These are phyloP conservation scores for Buddleja alternifolia DNA, from an alignment of 257 asterid genomes.

Conservation along the genomic window DNA sequence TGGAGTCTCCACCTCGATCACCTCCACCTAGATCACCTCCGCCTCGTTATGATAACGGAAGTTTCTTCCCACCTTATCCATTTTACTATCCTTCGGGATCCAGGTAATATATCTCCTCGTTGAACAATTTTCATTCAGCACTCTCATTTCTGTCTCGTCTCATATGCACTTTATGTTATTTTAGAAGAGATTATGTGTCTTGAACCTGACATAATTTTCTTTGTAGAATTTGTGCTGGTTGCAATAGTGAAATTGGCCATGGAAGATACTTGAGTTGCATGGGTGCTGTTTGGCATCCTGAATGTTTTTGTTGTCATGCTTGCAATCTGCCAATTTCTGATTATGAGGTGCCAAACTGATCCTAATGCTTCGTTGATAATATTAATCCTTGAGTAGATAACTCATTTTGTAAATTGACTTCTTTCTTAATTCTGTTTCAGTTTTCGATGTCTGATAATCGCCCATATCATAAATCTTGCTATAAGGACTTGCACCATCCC, in stretches of 20 bases:
- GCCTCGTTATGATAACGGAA: constrained; percentile 65
- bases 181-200: neutral
- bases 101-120: constrained; percentile 57
- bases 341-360: constrained; percentile 69
- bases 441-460: constrained; percentile 85
- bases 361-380: constrained; percentile 14
- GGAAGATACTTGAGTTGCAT: constrained; percentile 93
- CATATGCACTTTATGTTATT: neutral
- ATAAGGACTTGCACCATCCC: constrained; percentile 91
- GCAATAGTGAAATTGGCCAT: constrained; percentile 87
- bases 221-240: constrained; percentile 88
- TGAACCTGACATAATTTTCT: constrained; percentile 17
- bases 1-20: constrained; percentile 66
- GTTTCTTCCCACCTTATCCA: constrained; percentile 56
- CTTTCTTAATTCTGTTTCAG: constrained; percentile 46
- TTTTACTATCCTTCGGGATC: constrained; percentile 57
- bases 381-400: constrained; percentile 16
- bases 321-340: constrained; percentile 89
- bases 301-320: constrained; percentile 82
- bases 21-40: constrained; percentile 36
- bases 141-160: constrained; percentile 11
- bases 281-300: constrained; percentile 99
- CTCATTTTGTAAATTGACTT: constrained; percentile 20
- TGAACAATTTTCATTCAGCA: neutral
- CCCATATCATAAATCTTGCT: constrained; percentile 94